These are phyloP conservation scores for Citrus medica DNA, from an alignment of 345 rosid genomes.

Conservation along the genomic window DNA sequence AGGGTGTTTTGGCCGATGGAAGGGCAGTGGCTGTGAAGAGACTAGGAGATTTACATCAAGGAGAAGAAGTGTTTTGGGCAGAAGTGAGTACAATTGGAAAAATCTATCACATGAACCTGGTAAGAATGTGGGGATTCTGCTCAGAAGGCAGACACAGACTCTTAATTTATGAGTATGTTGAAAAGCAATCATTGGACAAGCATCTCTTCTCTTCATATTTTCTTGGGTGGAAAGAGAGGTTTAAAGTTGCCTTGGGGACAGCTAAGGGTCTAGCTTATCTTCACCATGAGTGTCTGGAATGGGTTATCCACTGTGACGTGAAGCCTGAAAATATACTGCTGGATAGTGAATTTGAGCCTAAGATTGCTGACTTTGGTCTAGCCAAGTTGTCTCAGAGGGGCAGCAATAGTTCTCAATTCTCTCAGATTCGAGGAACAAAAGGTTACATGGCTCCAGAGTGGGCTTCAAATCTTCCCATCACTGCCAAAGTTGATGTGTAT, in stretches of 20 bases:
- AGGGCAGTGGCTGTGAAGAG: constrained; percentile 49
- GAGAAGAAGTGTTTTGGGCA: constrained; percentile 48
- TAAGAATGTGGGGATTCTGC: constrained; percentile 53
- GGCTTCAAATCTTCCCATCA: constrained; percentile 36
- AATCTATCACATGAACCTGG: constrained; percentile 56
- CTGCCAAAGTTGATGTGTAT: constrained; percentile 40
- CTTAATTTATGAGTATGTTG: constrained; percentile 48
- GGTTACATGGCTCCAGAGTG: constrained; percentile 45
- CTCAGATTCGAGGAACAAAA: constrained; percentile 35
- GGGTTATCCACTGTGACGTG: constrained; percentile 59
- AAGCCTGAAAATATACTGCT: constrained; percentile 64
- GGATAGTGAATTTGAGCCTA: constrained; percentile 42
- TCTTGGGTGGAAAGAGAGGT: constrained; percentile 49
- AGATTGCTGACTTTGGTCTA: constrained; percentile 51
- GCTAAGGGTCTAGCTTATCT: constrained; percentile 56
- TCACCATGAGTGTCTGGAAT: constrained; percentile 61
- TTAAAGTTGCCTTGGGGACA: constrained; percentile 51
- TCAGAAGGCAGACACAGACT: constrained; percentile 37
- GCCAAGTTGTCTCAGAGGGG: constrained; percentile 41
- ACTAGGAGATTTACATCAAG: constrained; percentile 37
- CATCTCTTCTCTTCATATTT: constrained; percentile 30
- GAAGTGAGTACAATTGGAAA: constrained; percentile 50
- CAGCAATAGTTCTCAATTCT: constrained; percentile 9
- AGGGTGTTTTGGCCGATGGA: constrained; percentile 38
- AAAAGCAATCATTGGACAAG: constrained; percentile 46